Percentiles rank a stretch among this genome's conserved stretches.
Evolutionary conservation across 306 rosid genomes (phyloP).

Genomic region (Canavalia gladiata): DNA sequence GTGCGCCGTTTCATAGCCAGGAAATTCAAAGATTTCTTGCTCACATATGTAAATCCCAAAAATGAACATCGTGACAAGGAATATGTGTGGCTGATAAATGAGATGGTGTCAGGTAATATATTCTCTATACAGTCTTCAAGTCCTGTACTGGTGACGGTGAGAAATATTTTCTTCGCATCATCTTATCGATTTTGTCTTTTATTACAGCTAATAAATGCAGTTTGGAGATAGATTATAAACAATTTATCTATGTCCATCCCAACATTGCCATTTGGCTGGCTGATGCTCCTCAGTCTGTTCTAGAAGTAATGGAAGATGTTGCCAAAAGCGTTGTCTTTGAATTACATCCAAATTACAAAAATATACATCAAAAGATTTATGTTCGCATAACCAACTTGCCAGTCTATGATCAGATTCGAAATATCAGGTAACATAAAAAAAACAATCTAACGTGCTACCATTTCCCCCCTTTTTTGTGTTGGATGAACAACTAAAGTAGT

Average conservation of each 20-base stretch:
- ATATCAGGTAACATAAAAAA: slow-evolving; percentile 73
- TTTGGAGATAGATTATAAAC: slow-evolving; percentile 96
- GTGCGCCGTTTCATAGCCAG: slow-evolving; percentile 94
- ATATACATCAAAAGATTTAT: slow-evolving; percentile 86
- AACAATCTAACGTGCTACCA: neutral
- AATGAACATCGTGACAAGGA: slow-evolving; percentile 76
- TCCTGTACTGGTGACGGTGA: slow-evolving; percentile 16
- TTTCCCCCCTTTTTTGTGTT: slow-evolving; percentile 4
- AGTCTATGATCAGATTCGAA: slow-evolving; percentile 96
- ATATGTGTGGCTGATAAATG: slow-evolving; percentile 86
- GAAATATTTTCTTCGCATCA: neutral
- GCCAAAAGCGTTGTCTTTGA: slow-evolving; percentile 91
- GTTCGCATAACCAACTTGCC: slow-evolving; percentile 94
- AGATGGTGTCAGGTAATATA: slow-evolving; percentile 90
- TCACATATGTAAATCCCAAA: slow-evolving; percentile 78
- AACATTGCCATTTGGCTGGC: slow-evolving; percentile 99
- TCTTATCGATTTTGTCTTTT: neutral
- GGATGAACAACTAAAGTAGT: slow-evolving; percentile 4
- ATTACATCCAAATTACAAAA: slow-evolving; percentile 84
- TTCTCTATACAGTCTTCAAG: neutral
- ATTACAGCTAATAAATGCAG: slow-evolving; percentile 91
- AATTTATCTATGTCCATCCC: slow-evolving; percentile 93
- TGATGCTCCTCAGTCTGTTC: slow-evolving; percentile 96
- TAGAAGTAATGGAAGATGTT: slow-evolving; percentile 99
- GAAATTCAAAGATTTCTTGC: slow-evolving; percentile 86